Evolutionary conservation across 2,329 filamentous ascomycete genomes (phyloP), one percentile per base, ranked within the genome.

Genomic region (Aureobasidium subglaciale): DNA sequence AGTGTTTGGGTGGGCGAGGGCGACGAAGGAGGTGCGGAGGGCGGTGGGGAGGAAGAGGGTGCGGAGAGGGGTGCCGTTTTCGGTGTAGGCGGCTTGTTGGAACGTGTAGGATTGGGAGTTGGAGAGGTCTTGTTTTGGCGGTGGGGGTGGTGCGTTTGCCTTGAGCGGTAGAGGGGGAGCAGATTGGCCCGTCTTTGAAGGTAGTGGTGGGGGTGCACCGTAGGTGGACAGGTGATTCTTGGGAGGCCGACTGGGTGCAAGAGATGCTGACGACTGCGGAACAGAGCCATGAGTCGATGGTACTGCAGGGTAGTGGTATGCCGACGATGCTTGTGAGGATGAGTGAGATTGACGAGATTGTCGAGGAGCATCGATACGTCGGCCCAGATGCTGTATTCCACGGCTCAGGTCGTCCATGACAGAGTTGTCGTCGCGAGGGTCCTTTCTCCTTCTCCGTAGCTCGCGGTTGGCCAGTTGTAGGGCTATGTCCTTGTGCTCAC

Each of bases 41-140:
- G 81, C 79, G 1, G 82, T 80, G 0, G 93, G 92, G 1, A 99
- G 78, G 67, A 97, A 96, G 30, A 99, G 78, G 0, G 91, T 89
- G 30, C 93, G 86, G 6, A 99, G 81, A 0, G 91, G 88, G 5
- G 85, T 83, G 16, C 92, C 93, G 63, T 90, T 91, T 69, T 99
- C 93, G 15, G 96, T 84, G 67, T 90, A 93, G 1, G 90, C 90
- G 2, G 88, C 86, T 1, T 92, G 88, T 59, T 83, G 83, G 75
- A 95, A 95, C 13, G 88, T 90, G 63, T 88, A 87, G 45, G 83
- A 85, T 70, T 70, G 62, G 20, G 59, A 61, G 22, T 58, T 22
- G 46, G 83, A 78, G 60, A 78, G 74, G 60, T 73, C 70, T 16
- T 57, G 55, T 7, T 64, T 66, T 10, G 20, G 65, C 61, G 59